phyloP scores from a whole-genome alignment of 768 basidiomycete genomes.

The Coprinopsis marcescibilis region DNA sequence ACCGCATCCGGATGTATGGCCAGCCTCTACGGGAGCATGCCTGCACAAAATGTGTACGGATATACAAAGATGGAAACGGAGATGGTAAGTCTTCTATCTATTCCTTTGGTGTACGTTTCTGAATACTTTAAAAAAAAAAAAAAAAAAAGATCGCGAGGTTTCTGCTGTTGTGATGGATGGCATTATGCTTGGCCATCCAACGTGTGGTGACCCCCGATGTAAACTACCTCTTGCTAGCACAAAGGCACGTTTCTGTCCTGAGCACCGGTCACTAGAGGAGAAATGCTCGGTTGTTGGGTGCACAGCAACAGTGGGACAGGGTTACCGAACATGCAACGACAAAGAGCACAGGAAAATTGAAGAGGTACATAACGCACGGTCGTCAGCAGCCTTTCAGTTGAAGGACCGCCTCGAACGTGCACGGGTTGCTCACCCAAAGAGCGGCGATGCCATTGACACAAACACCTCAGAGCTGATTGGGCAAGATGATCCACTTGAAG shows the following conservation, averaged over 20 bases:
- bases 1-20: neutral
- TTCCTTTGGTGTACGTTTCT: neutral
- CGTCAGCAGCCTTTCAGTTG: neutral
- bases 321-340: neutral
- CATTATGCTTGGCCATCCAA: slow-evolving; percentile 14
- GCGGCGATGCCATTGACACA: no score
- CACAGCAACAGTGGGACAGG: neutral
- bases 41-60: neutral
- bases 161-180: slow-evolving; percentile 12
- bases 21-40: neutral
- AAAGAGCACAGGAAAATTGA: neutral
- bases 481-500: no score
- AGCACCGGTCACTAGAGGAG: neutral
- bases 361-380: neutral
- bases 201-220: slow-evolving; percentile 12
- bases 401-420: neutral
- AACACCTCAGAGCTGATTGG: no score
- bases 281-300: neutral
- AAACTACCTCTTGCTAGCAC: slow-evolving; percentile 7
- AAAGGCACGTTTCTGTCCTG: slow-evolving; percentile 9
- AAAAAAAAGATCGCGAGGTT: neutral
- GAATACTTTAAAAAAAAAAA: neutral
- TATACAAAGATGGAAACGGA: no score
- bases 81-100: neutral
- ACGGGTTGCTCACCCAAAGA: neutral